These are phyloP conservation scores for Aspergillus versicolor DNA, from an alignment of 2,329 filamentous ascomycete species.

Conservation along the genomic window DNA sequence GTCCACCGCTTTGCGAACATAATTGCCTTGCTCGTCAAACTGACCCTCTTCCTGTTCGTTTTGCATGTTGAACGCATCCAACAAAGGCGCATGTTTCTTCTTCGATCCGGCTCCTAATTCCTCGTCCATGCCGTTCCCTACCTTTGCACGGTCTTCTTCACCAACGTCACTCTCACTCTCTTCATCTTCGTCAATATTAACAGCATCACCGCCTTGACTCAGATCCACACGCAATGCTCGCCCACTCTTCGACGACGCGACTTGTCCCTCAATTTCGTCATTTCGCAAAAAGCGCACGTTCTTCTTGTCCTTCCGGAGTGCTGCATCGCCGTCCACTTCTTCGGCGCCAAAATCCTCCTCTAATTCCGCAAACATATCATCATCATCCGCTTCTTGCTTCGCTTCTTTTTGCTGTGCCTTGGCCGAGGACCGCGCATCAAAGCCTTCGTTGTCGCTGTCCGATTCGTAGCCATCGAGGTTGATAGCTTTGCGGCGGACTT, in stretches of 20 bases:
- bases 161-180: constrained; percentile 59
- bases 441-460: constrained; percentile 87
- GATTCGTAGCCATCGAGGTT: constrained; percentile 97
- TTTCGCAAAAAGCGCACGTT: constrained; percentile 60
- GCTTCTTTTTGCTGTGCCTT: constrained; percentile 45
- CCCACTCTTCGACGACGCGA: constrained; percentile 69
- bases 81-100: constrained; percentile 87
- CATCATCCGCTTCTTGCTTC: constrained; percentile 43
- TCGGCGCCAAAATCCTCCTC: constrained; percentile 60
- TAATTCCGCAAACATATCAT: constrained; percentile 80
- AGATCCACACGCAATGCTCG: constrained; percentile 62
- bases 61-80: constrained; percentile 95
- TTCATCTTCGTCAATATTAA: constrained; percentile 63
- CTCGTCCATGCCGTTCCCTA: constrained; percentile 77
- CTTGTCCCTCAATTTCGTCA: constrained; percentile 76
- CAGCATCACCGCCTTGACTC: constrained; percentile 50
- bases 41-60: constrained; percentile 86
- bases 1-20: constrained; percentile 81
- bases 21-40: constrained; percentile 91
- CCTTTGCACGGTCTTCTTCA: constrained; percentile 67
- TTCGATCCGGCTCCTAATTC: constrained; percentile 88
- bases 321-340: constrained; percentile 52
- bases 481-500: constrained; percentile 87
- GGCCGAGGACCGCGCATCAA: constrained; percentile 70
- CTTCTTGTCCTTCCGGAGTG: constrained; percentile 60